Evolutionary conservation across 2,329 filamentous ascomycete species (phyloP).

Genomic region (Aspergillus aculeatinus): DNA sequence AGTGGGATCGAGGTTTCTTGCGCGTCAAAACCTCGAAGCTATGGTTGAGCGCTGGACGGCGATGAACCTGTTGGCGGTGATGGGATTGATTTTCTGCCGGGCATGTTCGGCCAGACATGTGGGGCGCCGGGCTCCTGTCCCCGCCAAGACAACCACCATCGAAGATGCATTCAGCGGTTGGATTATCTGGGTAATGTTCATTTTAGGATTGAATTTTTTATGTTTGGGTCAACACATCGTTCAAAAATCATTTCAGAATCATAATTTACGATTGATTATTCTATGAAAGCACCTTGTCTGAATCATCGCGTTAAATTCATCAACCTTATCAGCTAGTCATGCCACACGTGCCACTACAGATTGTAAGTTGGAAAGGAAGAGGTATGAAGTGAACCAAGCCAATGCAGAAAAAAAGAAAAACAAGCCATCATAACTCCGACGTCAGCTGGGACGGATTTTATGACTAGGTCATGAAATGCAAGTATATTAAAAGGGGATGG

Average conservation of each 20-base stretch:
- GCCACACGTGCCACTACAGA: constrained; percentile 33
- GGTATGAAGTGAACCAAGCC: constrained; percentile 24
- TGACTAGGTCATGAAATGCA: constrained; percentile 24
- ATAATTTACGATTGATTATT: background rate
- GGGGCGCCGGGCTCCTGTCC: background rate
- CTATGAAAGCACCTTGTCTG: background rate
- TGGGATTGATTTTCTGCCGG: constrained; percentile 1
- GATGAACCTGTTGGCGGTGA: background rate
- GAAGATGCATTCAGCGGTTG: too few species aligned
- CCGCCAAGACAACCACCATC: background rate
- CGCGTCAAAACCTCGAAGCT: too few species aligned
- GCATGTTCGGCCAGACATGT: background rate
- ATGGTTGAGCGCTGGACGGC: too few species aligned
- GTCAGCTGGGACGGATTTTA: constrained; percentile 36
- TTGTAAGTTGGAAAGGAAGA: constrained; percentile 27
- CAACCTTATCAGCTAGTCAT: constrained; percentile 31
- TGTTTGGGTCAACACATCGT: too few species aligned
- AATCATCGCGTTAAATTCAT: constrained; percentile 21
- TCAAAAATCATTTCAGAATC: background rate
- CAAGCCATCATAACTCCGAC: constrained; percentile 40
- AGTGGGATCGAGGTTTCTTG: too few species aligned
- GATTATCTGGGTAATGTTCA: too few species aligned
- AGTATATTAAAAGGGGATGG: constrained; percentile 27
- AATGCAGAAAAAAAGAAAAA: constrained; percentile 24
- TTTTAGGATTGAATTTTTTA: too few species aligned